Base-by-base conservation (phyloP, 2,329 filamentous ascomycete species). In the Nothopassalora personata region DNA sequence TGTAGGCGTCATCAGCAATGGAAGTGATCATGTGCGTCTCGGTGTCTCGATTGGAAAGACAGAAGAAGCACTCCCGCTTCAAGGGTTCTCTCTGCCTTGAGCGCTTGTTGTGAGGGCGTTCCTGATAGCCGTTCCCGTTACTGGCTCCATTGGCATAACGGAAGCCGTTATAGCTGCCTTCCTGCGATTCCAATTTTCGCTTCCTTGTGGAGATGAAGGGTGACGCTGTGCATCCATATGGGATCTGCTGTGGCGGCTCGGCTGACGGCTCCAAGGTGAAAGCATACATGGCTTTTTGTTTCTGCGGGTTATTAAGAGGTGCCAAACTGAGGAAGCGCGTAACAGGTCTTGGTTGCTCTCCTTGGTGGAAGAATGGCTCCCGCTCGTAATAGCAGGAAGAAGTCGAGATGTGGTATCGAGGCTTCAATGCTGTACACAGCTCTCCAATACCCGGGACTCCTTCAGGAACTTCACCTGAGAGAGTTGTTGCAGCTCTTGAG, bases 301-400 rank as follows among this genome's bases (percentile, higher is more conserved):
- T 96, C 19, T 79, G 78, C 0, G 82, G 64, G 68, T 95, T 96
- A 58, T 85, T 89, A 68, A 85, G 92, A 0, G 88, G 81, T 0
- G 91, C 92, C 55, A 97, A 79, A 55, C 91, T 95, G 68, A 97
- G 89, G 76, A 99, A 99, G 18, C 94, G 86, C 1, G 94, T 97
- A 9, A 95, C 75, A 1, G 80, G 77, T 34, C 75, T 78, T 4
- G 82, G 79, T 6, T 62, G 33, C 4, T 66, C 60, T 0, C 62
- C 67, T 23, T 76, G 64, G 71, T 96, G 87, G 69, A 94, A 86
- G 77, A 97, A 99, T 0, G 93, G 91, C 74, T 97, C 94, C 57
- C 94, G 86, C 76, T 99, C 93, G 72, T 87, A 97, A 75, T 89
- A 93, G 67, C 86, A 86, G 6, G 80, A 75, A 0, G 89, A 89